Evolutionary conservation across 2,329 filamentous ascomycete genomes (phyloP).

Genomic region (Clonostachys solani): DNA sequence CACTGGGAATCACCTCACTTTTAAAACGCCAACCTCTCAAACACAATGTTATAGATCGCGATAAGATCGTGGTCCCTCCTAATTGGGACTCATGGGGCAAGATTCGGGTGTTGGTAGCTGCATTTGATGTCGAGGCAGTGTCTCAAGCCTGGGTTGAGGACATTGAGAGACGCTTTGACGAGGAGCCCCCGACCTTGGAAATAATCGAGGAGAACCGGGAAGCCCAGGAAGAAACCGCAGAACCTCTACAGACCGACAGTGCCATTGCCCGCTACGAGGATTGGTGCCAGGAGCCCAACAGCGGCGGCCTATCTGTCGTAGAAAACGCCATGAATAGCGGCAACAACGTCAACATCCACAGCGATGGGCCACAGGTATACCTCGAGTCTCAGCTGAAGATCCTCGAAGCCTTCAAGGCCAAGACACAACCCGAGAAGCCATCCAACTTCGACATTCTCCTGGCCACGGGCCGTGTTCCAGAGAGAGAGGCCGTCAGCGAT

Average conservation of each 20-base stretch:
- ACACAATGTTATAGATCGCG: conserved; percentile 88
- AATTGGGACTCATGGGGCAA: conserved; percentile 99
- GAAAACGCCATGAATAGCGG: conserved; percentile 32
- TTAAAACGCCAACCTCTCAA: conserved; percentile 75
- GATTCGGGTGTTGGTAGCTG: conserved; percentile 85
- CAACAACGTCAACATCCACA: conserved; percentile 24
- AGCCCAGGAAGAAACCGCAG: conserved; percentile 9
- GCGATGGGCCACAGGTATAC: conserved; percentile 71
- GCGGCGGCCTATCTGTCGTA: conserved; percentile 44
- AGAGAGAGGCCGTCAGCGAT: conserved; percentile 55
- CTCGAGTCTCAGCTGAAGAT: conserved; percentile 69
- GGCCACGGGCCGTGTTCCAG: conserved; percentile 7
- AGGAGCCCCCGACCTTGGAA: conserved; percentile 12
- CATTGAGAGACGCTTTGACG: conserved; percentile 52
- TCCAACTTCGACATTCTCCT: background rate
- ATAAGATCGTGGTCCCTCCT: conserved; percentile 89
- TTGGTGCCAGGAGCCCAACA: conserved; percentile 71
- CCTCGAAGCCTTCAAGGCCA: conserved; percentile 61
- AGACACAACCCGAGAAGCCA: conserved; percentile 20
- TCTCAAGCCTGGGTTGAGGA: conserved; percentile 84
- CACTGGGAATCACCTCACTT: conserved; percentile 79
- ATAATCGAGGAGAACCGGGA: conserved; percentile 12
- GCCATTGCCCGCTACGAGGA: conserved; percentile 74
- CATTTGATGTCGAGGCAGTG: conserved; percentile 85
- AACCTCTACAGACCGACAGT: conserved; percentile 21